Evolutionary conservation across 257 asterid genomes (phyloP), one percentile per base, ranked within the genome.

Genomic region (Solanum sitiens): DNA sequence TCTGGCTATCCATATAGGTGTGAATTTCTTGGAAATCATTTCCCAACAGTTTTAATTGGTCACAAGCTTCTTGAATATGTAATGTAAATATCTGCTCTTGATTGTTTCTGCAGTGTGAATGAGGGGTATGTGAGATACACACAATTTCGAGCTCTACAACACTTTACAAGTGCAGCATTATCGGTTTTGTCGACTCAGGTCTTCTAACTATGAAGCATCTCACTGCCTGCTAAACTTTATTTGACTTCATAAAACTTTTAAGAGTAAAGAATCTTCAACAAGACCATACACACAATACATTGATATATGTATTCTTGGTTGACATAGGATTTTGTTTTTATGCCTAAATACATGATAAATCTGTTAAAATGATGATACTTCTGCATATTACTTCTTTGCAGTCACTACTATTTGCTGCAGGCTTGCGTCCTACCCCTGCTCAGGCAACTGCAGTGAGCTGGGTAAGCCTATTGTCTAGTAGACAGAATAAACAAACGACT

Each of bases 401-500:
- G 99, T 97, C 99, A 85, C 94, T 96, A 91, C 93, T 96, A 83
- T 95, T 95, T 92, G 99, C 99, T 93, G 99, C 99, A 93, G 99
- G 99, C 82, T 92, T 97, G 89, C 94, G 99, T 84, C 99, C 99
- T 76, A 97, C 99, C 37, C 98, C 99, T 84, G 99, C 99, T 33
- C 99, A 97, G 90, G 99, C 99, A 40, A 96, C 99, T 67, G 99
- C 99, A 84, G 99, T 94, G 88, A 96, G 99, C 88, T 97, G 99
- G 99, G 99, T 97, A 94, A 92, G 87, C 67, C 83, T 44, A 42
- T 86, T 42, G 42, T 47, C 67, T n/a, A 20, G 89, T 76, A 68
- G 83, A 83, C 87, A 79, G 59, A 86, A 68, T 83, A 21, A 40
- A 87, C 75, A 33, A 82, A 63, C 59, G 8, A 15, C 21, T 45